Evolutionary conservation across 371 early-diverging fungal species (phyloP).

Genomic region (Apophysomyces trapeziformis): DNA sequence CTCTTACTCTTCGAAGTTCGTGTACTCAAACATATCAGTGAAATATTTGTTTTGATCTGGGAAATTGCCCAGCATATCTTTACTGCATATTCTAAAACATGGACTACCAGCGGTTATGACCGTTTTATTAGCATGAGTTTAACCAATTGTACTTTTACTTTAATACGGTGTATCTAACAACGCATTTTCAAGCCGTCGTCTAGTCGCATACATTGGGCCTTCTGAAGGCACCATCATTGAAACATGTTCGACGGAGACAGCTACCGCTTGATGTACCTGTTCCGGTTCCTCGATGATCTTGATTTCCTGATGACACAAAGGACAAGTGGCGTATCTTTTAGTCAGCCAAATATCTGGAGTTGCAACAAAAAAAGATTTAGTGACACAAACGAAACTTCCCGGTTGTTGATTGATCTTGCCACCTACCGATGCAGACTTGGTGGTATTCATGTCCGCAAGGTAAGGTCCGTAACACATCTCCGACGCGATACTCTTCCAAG

Average conservation of each 20-base stretch:
- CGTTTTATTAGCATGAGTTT: background rate
- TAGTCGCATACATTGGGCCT: background rate
- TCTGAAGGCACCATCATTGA: background rate
- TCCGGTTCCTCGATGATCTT: slow-evolving; percentile 4
- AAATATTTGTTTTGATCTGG: no score
- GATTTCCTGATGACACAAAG: slow-evolving; percentile 13
- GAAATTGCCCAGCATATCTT: no score
- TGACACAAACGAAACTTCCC: no score
- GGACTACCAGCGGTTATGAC: no score
- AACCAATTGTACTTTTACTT: background rate
- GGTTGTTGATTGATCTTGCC: no score
- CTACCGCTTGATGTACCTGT: background rate
- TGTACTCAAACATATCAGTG: no score
- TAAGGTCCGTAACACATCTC: slow-evolving; percentile 4
- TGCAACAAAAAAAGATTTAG: background rate
- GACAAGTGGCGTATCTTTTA: slow-evolving; percentile 13
- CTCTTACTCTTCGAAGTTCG: no score
- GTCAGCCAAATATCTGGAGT: slow-evolving; percentile 14
- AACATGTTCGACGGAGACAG: background rate
- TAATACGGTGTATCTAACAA: background rate
- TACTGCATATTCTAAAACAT: no score
- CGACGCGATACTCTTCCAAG: background rate
- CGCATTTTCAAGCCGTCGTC: background rate
- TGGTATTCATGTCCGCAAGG: slow-evolving; percentile 19
- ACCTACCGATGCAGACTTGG: slow-evolving; percentile 14